These are phyloP conservation scores for Cinnamomum micranthum DNA, from an alignment of 164 flowering plant genomes.

Conservation along the genomic window DNA sequence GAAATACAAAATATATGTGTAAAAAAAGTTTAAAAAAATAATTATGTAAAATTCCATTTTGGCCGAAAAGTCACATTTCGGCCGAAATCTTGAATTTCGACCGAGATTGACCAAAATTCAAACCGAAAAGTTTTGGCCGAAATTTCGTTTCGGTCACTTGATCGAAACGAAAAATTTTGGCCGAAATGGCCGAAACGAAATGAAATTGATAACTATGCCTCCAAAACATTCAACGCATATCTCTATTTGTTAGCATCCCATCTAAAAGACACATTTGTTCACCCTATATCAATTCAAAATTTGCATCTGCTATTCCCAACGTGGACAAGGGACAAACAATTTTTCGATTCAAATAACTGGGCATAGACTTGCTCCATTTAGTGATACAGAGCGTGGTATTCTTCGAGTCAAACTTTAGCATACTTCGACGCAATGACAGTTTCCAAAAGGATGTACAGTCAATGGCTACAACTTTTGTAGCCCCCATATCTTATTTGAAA, in stretches of 20 bases:
- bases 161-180: no score
- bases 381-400: slow-evolving; percentile 80
- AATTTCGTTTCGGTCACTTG: no score
- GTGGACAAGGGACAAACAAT: slow-evolving; percentile 78
- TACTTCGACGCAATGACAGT: slow-evolving; percentile 74
- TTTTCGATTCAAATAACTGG: slow-evolving; percentile 87
- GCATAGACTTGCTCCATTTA: slow-evolving; percentile 68
- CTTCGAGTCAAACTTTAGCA: slow-evolving; percentile 84
- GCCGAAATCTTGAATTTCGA: no score
- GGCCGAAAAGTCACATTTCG: no score
- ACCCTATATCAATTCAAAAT: slow-evolving; percentile 48
- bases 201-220: no score
- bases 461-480: slow-evolving; percentile 81
- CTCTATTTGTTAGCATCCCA: slow-evolving; percentile 48
- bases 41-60: no score
- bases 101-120: no score
- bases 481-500: slow-evolving; percentile 99
- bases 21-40: no score
- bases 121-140: no score
- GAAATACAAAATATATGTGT: no score
- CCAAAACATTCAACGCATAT: slow-evolving; percentile 59
- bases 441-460: slow-evolving; percentile 76
- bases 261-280: slow-evolving; percentile 51
- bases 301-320: slow-evolving; percentile 69
- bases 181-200: no score